Evolutionary conservation across 2,329 filamentous ascomycete genomes (phyloP), one percentile per base, ranked within the genome.

Genomic region (Diplodia scrobiculata): DNA sequence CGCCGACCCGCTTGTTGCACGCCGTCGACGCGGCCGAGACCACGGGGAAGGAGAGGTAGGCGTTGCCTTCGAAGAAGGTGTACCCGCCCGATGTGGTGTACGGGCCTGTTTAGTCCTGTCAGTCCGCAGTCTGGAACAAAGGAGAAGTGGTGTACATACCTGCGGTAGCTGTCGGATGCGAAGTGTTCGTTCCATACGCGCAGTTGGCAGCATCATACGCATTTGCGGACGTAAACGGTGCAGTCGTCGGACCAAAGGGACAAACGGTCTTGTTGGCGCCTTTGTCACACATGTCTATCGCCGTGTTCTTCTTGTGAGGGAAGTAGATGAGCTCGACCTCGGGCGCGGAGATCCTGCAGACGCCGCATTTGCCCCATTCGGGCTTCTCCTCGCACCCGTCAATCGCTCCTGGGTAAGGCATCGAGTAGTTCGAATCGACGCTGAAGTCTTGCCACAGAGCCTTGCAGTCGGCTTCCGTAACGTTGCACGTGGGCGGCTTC

Each of bases 271-370:
- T 29, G 29, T 52, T 63, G 50, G 17, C 52, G n/a, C n/a, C 29
- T 4, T 32, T 10, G 9, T 32, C 29, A 36, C 60, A 63, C 19
- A 63, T n/a, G 25, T 59, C 38, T 6, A 50, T 48, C 11, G 48
- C 59, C 19, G 36, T 48, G 41, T 54, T 65, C 14, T 45, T 65
- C 52, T 25, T 17, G 7, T 48, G 27, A 10, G 41, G 48, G 27
- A 55, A 65, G 38, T 63, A 63, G 19, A 63, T 63, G 17, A 65
- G 52, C 38, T 54, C 51, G 21, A 59, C 53, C 19, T 65, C 58
- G 5, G 41, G 41, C 5, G 58, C 58, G 1, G 34, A 50, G n/a
- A 62, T 50, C 10, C 58, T 27, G 45, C 62, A 64, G 11, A 17
- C 3, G 21, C 48, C 34, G 13, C 62, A 53, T 29, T 41, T 51